Conservation (phyloP, 176 grass and related monocot species). For the Luzula sylvatica region DNA sequence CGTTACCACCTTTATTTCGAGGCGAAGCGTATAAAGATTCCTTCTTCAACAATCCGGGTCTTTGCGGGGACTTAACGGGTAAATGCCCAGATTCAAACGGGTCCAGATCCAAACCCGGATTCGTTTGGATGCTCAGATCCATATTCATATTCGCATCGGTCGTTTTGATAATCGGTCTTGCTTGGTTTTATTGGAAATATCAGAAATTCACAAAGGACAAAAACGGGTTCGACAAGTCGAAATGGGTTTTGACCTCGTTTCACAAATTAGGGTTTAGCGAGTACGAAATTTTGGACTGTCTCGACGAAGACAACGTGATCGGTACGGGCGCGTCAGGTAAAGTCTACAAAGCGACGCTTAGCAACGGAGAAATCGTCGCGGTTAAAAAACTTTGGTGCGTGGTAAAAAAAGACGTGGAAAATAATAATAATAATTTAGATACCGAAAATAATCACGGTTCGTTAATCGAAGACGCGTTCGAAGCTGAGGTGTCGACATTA, state of each 20-base stretch:
- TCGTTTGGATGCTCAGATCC: conserved; percentile 44
- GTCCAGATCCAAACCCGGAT: neutral
- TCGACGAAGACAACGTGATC: conserved; percentile 65
- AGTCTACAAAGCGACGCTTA: conserved; percentile 74
- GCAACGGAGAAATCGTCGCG: conserved; percentile 53
- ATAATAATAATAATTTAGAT: neutral
- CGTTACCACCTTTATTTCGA: conserved; percentile 51
- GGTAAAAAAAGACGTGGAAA: conserved; percentile 17
- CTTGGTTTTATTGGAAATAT: conserved; percentile 63
- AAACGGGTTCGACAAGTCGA: conserved; percentile 33
- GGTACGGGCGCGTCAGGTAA: conserved; percentile 69
- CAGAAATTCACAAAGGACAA: conserved; percentile 36
- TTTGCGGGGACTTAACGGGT: conserved; percentile 34
- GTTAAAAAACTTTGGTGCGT: conserved; percentile 62
- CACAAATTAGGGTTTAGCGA: conserved; percentile 84
- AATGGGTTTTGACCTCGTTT: conserved; percentile 82
- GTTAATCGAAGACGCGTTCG: conserved; percentile 33
- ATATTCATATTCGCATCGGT: conserved; percentile 48
- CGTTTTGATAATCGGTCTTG: conserved; percentile 31
- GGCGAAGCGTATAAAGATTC: conserved; percentile 36
- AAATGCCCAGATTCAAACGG: conserved; percentile 21
- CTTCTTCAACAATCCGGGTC: conserved; percentile 63
- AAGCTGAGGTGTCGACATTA: conserved; percentile 68
- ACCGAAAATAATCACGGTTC: neutral
- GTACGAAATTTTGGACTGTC: conserved; percentile 67